Evolutionary conservation across 495 filamentous ascomycete genomes (phyloP).

Genomic region (Lasiosphaeria hispida): DNA sequence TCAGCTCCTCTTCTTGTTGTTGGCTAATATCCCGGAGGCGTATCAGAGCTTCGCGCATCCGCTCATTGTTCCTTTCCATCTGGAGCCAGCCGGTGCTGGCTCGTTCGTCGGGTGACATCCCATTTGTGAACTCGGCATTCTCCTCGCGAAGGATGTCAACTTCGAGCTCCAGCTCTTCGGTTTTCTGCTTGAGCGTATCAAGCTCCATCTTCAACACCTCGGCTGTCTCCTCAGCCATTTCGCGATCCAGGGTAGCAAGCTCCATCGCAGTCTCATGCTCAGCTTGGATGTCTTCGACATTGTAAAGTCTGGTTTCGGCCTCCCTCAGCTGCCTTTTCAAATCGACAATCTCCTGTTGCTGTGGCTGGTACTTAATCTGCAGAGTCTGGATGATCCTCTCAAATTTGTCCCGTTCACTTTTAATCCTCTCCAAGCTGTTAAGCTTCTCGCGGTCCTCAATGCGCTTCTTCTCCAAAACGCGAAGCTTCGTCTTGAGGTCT

Average conservation of each 20-base stretch:
- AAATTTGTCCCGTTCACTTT: constrained; percentile 80
- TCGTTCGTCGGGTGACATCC: constrained; percentile 85
- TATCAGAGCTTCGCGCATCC: constrained; percentile 82
- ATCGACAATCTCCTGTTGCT: constrained; percentile 75
- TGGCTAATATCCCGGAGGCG: constrained; percentile 82
- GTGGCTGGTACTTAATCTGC: constrained; percentile 83
- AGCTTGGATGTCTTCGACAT: constrained; percentile 68
- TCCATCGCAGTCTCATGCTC: constrained; percentile 85
- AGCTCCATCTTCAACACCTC: constrained; percentile 78
- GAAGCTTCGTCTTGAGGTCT: constrained; percentile 74
- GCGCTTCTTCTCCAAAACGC: constrained; percentile 77
- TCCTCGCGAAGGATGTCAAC: constrained; percentile 84
- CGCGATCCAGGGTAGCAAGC: constrained; percentile 82
- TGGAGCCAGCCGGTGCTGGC: constrained; percentile 84
- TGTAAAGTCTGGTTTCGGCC: constrained; percentile 61
- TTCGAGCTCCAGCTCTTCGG: constrained; percentile 85
- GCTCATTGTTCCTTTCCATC: constrained; percentile 85
- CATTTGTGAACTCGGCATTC: constrained; percentile 74
- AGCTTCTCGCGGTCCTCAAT: constrained; percentile 85
- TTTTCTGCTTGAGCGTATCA: constrained; percentile 67
- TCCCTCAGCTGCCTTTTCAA: constrained; percentile 76
- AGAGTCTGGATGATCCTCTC: constrained; percentile 88
- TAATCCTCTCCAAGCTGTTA: constrained; percentile 71
- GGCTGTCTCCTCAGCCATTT: constrained; percentile 94
- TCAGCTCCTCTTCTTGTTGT: constrained; percentile 77